A percentile compares a stretch with the other conserved stretches of the same genome.
Evolutionary conservation across 176 grass and related monocot genomes (phyloP).

Genomic region (Pontederia paniculata): DNA sequence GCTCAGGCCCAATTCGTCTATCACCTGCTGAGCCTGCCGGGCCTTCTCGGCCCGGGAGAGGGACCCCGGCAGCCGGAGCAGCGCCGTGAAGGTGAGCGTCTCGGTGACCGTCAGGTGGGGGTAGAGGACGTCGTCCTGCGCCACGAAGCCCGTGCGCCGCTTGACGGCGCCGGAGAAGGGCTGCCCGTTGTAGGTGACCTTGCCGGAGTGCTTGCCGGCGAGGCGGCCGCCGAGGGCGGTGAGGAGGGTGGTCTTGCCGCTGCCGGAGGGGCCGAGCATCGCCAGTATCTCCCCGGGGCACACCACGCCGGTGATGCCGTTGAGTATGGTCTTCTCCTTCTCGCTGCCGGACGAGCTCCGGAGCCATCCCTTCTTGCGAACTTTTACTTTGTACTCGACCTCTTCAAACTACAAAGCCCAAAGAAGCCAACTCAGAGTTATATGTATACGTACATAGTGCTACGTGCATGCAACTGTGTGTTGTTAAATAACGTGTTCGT

Average conservation of each 20-base stretch:
- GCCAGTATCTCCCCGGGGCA: slow-evolving; percentile 90
- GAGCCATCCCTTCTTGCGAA: slow-evolving; percentile 19
- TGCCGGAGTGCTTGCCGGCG: slow-evolving; percentile 40
- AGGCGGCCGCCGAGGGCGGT: slow-evolving; percentile 67
- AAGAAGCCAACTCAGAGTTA: neutral
- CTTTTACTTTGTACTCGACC: slow-evolving; percentile 70
- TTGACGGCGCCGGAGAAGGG: slow-evolving; percentile 65
- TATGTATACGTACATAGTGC: too few relatives aligned
- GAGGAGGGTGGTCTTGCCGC: slow-evolving; percentile 96
- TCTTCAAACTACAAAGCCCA: slow-evolving; percentile 64
- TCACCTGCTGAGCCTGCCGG: slow-evolving; percentile 53
- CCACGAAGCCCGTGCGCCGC: slow-evolving; percentile 77
- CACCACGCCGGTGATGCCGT: slow-evolving; percentile 73
- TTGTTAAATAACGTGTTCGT: neutral
- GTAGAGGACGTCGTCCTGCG: slow-evolving; percentile 90
- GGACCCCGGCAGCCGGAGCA: slow-evolving; percentile 49
- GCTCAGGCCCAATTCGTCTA: slow-evolving; percentile 55
- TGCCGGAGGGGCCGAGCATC: slow-evolving; percentile 92
- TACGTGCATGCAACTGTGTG: slow-evolving; percentile 18
- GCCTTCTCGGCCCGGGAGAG: slow-evolving; percentile 46
- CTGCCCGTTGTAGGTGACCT: slow-evolving; percentile 78
- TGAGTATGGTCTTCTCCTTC: slow-evolving; percentile 76
- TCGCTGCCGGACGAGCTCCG: neutral
- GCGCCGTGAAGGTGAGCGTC: slow-evolving; percentile 90
- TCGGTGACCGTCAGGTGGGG: slow-evolving; percentile 81